A percentile compares a stretch with the other conserved stretches of the same genome.
These are phyloP conservation scores for Wickerhamomyces sp. DNA, from an alignment of 1,139 yeast genomes.

Conservation along the genomic window DNA sequence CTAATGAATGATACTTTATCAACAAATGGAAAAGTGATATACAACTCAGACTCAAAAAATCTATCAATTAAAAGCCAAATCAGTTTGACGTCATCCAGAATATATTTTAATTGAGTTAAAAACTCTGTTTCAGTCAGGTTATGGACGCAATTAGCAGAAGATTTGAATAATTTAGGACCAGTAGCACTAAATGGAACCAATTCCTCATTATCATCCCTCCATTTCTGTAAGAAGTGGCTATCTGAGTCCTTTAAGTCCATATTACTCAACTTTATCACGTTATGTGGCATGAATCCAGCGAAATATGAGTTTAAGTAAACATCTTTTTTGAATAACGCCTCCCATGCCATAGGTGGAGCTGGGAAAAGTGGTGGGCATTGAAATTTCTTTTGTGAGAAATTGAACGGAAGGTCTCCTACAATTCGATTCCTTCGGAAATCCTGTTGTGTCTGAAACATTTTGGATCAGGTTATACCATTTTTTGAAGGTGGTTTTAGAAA, in stretches of 20 bases:
- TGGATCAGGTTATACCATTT: too few species aligned
- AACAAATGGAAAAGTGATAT: not conserved
- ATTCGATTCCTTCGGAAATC: too few species aligned
- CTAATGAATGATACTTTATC: not conserved
- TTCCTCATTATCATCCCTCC: not conserved
- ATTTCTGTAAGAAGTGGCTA: not conserved
- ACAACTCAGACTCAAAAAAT: conserved; percentile 2
- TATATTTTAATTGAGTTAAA: not conserved
- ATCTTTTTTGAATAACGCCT: conserved; percentile 1
- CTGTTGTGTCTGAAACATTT: too few species aligned
- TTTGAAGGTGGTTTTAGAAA: too few species aligned
- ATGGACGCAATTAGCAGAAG: not conserved
- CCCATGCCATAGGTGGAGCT: not conserved
- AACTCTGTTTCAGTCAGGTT: not conserved
- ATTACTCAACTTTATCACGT: not conserved
- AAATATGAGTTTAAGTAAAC: not conserved
- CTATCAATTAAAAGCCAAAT: conserved; percentile 2
- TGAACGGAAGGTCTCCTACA: not conserved
- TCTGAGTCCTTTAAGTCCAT: not conserved
- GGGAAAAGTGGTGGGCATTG: not conserved
- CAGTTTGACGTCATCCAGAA: not conserved
- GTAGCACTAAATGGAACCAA: not conserved
- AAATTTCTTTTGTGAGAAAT: not conserved
- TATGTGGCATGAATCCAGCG: not conserved
- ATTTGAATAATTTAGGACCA: not conserved